These are phyloP conservation scores for Fusarium scirpi DNA, from an alignment of 2,329 filamentous ascomycete genomes.

Conservation along the genomic window DNA sequence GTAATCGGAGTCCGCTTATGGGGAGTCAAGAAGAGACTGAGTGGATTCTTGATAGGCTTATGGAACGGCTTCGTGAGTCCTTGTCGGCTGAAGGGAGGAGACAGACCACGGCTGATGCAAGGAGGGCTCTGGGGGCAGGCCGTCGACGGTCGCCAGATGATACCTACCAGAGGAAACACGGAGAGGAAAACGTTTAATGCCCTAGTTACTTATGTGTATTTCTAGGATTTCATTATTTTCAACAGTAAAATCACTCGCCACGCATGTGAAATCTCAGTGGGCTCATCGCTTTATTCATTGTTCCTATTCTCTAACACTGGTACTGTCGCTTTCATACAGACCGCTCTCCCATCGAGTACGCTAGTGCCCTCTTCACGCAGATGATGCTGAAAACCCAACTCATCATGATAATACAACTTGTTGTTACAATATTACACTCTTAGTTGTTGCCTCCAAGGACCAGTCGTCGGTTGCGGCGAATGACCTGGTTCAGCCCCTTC, in stretches of 20 bases:
- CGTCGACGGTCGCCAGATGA: constrained; percentile 10
- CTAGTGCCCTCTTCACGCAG: neutral
- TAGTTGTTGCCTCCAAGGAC: constrained; percentile 55
- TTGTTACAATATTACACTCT: neutral
- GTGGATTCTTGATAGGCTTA: constrained; percentile 77
- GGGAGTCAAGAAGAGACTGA: constrained; percentile 75
- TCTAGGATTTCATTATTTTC: neutral
- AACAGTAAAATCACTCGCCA: neutral
- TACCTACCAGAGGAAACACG: neutral
- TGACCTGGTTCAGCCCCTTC: constrained; percentile 69
- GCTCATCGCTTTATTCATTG: neutral
- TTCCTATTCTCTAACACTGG: neutral
- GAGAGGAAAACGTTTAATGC: constrained; percentile 7
- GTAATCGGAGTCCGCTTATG: constrained; percentile 76
- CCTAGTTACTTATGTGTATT: neutral
- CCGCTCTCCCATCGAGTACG: neutral
- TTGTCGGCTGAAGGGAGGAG: constrained; percentile 41
- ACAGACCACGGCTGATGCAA: constrained; percentile 18
- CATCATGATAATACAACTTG: neutral
- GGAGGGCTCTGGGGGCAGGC: constrained; percentile 14
- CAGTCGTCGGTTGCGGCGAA: constrained; percentile 70
- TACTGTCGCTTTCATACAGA: neutral
- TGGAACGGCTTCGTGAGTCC: constrained; percentile 61
- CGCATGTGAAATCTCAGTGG: neutral
- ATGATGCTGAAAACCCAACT: neutral